A percentile compares a stretch with the other conserved stretches of the same genome.
These are phyloP conservation scores for Nigrospora osmanthi DNA, from an alignment of 2,329 filamentous ascomycete genomes.

Conservation along the genomic window DNA sequence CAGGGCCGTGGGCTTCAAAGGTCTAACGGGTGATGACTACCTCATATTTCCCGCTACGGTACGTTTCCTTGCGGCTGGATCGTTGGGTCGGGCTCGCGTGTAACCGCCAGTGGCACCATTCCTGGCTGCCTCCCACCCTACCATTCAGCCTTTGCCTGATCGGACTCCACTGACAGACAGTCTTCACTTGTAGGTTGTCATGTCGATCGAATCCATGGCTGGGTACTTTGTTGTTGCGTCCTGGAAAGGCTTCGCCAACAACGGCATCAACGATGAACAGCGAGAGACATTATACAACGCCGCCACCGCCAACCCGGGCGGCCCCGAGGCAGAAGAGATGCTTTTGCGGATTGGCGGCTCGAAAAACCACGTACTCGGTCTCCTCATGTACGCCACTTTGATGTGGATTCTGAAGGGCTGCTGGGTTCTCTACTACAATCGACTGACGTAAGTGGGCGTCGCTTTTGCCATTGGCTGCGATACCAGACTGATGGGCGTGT, in stretches of 20 bases:
- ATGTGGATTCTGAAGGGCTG: slow-evolving; percentile 17
- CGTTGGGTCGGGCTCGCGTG: neutral
- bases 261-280: slow-evolving; percentile 12
- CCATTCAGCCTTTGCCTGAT: too few relatives aligned
- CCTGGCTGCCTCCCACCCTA: too few relatives aligned
- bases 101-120: neutral
- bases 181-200: slow-evolving; percentile 7
- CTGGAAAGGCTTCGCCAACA: slow-evolving; percentile 17
- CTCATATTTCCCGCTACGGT: slow-evolving; percentile 14
- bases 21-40: slow-evolving; percentile 12
- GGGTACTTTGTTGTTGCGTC: slow-evolving; percentile 14
- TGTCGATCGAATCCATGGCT: slow-evolving; percentile 15
- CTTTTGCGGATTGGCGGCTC: slow-evolving; percentile 12
- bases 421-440: slow-evolving; percentile 15
- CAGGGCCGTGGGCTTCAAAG: slow-evolving; percentile 8
- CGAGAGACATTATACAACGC: slow-evolving; percentile 6
- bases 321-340: slow-evolving; percentile 9
- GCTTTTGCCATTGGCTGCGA: too few relatives aligned
- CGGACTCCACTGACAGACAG: neutral
- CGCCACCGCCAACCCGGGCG: neutral
- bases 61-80: neutral
- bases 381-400: slow-evolving; percentile 14
- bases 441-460: slow-evolving; percentile 12
- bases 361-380: slow-evolving; percentile 13
- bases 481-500: too few relatives aligned